phyloP scores from a whole-genome alignment of 1,284 basidiomycete genomes.

The Leccinum laetum region DNA sequence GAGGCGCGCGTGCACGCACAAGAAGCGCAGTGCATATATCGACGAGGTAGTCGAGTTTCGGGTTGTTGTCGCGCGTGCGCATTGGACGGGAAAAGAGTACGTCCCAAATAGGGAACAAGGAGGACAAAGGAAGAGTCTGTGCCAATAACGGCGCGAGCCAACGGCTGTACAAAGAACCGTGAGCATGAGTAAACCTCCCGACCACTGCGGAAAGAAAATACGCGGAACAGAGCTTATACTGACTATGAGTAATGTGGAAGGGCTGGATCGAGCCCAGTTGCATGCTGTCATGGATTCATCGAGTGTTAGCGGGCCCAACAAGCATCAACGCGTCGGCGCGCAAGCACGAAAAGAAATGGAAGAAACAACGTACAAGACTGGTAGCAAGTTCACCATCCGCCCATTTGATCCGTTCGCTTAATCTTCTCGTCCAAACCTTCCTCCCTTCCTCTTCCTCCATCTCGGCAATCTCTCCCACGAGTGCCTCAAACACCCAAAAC shows the following conservation, averaged over 20 bases:
- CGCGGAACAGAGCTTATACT: constrained; percentile 28
- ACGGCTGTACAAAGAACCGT: constrained; percentile 43
- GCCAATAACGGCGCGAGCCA: constrained; percentile 76
- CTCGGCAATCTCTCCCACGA: constrained; percentile 71
- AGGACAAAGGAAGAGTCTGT: constrained; percentile 65
- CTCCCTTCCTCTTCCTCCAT: constrained; percentile 66
- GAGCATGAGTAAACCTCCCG: neutral
- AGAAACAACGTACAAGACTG: constrained; percentile 50
- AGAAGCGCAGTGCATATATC: constrained; percentile 72
- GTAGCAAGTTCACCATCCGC: constrained; percentile 63
- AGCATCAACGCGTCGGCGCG: neutral
- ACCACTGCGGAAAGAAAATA: neutral
- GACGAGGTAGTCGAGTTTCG: constrained; percentile 65
- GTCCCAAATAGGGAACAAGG: constrained; percentile 69
- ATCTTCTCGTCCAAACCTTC: constrained; percentile 58
- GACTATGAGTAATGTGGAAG: constrained; percentile 82
- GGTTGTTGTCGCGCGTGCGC: constrained; percentile 53
- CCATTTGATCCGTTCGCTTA: constrained; percentile 63
- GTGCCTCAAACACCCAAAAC: constrained; percentile 78
- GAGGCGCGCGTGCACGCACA: constrained; percentile 48
- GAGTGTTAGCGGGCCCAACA: constrained; percentile 2
- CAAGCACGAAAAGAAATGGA: neutral
- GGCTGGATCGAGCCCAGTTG: constrained; percentile 66
- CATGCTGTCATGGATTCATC: constrained; percentile 37
- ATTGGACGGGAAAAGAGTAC: constrained; percentile 60